Conservation (phyloP, 2,329 filamentous ascomycete genomes). For the Aspergillus ochraceoroseus region DNA sequence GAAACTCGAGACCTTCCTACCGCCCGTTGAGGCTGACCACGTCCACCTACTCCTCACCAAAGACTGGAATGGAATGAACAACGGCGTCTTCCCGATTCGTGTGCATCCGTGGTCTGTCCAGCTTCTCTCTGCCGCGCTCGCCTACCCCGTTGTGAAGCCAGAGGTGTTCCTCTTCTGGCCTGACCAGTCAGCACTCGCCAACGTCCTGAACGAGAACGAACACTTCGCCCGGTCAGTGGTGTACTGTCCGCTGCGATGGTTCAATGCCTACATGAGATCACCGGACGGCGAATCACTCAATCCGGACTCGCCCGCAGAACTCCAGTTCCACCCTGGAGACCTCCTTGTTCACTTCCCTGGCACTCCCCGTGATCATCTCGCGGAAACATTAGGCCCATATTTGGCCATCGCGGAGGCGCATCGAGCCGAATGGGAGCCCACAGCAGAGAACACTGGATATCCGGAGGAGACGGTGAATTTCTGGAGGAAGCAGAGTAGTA, state of each 20-base stretch:
- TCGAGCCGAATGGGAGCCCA: conserved; percentile 13
- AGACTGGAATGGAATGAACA: conserved; percentile 35
- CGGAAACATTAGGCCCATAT: conserved; percentile 14
- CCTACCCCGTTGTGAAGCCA: conserved; percentile 25
- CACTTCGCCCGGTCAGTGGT: conserved; percentile 16
- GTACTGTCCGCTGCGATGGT: conserved; percentile 19
- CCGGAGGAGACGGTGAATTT: conserved; percentile 11
- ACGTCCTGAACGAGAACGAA: conserved; percentile 15
- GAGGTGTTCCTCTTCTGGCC: conserved; percentile 20
- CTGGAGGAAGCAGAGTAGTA: conserved; percentile 11
- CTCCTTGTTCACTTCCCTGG: conserved; percentile 20
- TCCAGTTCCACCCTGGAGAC: conserved; percentile 16
- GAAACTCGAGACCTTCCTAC: conserved; percentile 33
- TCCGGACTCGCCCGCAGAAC: conserved; percentile 4
- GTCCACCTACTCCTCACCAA: conserved; percentile 31
- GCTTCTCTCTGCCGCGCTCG: conserved; percentile 27
- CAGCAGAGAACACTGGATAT: conserved; percentile 13
- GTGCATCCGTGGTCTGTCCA: conserved; percentile 34
- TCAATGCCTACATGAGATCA: conserved; percentile 18
- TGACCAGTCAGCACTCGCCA: conserved; percentile 15
- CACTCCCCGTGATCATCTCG: conserved; percentile 4
- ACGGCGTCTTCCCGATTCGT: conserved; percentile 34
- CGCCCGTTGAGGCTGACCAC: conserved; percentile 27
- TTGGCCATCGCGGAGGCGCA: conserved; percentile 15
- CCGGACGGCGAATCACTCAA: conserved; percentile 6